phyloP scores from a whole-genome alignment of 306 rosid genomes.

The Prunus padus region DNA sequence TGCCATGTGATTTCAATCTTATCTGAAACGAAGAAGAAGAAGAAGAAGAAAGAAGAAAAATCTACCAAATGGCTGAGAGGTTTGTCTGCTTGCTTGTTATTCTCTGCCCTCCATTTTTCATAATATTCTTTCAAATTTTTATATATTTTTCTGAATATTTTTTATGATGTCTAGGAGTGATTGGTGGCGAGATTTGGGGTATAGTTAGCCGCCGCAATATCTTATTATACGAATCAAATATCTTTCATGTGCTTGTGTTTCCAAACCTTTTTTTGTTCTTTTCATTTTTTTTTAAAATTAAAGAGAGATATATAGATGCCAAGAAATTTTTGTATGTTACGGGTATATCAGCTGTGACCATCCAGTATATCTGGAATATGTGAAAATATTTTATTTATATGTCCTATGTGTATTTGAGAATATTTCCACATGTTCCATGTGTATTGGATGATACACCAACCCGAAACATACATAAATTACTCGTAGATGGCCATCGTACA shows the following conservation, averaged over 20 bases:
- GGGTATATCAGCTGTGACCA: too few relatives aligned
- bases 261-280: background rate
- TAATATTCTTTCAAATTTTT: background rate
- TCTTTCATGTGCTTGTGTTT: constrained; percentile 38
- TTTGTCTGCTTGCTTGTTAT: constrained; percentile 24
- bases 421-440: too few relatives aligned
- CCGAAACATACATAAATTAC: too few relatives aligned
- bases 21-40: constrained; percentile 8
- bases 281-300: background rate
- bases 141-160: background rate
- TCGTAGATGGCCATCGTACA: too few relatives aligned
- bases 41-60: background rate
- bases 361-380: too few relatives aligned
- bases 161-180: constrained; percentile 55
- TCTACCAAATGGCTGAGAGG: background rate
- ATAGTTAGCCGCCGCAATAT: constrained; percentile 68
- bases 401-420: too few relatives aligned
- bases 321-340: background rate
- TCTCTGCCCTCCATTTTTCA: constrained; percentile 1
- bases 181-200: constrained; percentile 87
- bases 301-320: background rate
- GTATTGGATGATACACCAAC: too few relatives aligned
- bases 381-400: too few relatives aligned
- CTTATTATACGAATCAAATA: constrained; percentile 38
- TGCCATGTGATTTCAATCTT: background rate